Evolutionary conservation across 2,329 filamentous ascomycete genomes (phyloP).

Genomic region (Acrocalymma vagum): DNA sequence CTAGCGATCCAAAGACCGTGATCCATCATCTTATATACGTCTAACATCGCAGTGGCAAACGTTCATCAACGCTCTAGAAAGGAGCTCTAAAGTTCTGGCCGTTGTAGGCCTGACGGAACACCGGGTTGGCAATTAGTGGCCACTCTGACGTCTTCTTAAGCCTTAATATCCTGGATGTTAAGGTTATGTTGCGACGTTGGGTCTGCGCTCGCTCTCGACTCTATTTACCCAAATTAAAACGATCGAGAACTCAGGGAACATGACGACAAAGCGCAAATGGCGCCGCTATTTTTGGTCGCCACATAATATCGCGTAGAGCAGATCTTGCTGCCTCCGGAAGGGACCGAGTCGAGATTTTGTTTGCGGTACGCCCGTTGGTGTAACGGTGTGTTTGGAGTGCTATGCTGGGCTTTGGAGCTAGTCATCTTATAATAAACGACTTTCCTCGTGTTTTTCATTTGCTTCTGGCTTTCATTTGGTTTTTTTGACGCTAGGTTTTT

Average conservation of each 20-base stretch:
- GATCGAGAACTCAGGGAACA: slow-evolving; percentile 12
- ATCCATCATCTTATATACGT: slow-evolving; percentile 14
- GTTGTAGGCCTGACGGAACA: slow-evolving; percentile 1
- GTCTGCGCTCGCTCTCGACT: slow-evolving; percentile 14
- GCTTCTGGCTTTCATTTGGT: too few species aligned
- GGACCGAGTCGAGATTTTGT: too few species aligned
- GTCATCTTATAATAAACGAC: too few species aligned
- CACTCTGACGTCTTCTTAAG: slow-evolving; percentile 26
- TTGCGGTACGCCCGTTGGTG: too few species aligned
- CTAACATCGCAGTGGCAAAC: slow-evolving; percentile 1
- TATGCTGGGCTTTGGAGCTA: too few species aligned
- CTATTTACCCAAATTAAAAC: slow-evolving; percentile 29
- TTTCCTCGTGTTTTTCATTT: too few species aligned
- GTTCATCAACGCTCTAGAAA: neutral
- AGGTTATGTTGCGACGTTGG: slow-evolving; percentile 4
- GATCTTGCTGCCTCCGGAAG: too few species aligned
- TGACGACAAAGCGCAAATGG: slow-evolving; percentile 4
- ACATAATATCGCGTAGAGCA: slow-evolving; percentile 19
- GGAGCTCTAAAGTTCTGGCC: slow-evolving; percentile 1
- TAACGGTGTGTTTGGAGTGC: too few species aligned
- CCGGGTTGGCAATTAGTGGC: slow-evolving; percentile 22
- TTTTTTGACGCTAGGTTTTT: too few species aligned
- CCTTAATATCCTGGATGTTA: slow-evolving; percentile 22
- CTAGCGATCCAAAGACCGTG: neutral
- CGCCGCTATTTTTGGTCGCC: slow-evolving; percentile 15